Base-by-base conservation (phyloP, 352 stramenopile species). In the Plasmopara halstedii region DNA sequence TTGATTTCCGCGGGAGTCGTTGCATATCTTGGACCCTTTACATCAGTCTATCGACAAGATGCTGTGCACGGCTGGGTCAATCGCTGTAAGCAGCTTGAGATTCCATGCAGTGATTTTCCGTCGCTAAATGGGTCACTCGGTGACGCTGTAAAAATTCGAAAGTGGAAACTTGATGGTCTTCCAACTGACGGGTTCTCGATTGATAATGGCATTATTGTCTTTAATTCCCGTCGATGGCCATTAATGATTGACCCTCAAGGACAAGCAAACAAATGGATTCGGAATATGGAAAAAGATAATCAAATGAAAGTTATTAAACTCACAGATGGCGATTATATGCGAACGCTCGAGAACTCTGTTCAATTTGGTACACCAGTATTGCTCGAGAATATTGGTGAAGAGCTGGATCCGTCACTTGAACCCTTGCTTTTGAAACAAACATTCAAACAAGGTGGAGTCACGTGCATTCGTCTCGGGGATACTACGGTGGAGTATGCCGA, bases 201-300 rank as follows among this genome's bases (percentile, higher is more conserved):
- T 7, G 93, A 98, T 52, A 98, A 98, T 42, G 93, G 84, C 17
- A 97, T 98, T 45, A 82, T 97, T 14, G 73, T 97, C 9, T 97
- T 97, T 50, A 97, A 96, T 51, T 88, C 91, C 8, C 65, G 90
- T 11, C 78, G 93, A 10, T 98, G 93, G 93, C 93, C 93, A 8
- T 54, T 98, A 10, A 95, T 97, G 83, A 97, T 98, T 38, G 93
- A 98, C 41, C 93, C 93, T 1, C 91, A 97, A 40, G 88, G 89
- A 0, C 90, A 97, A 53, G 90, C 89, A 0, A 97, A 97, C 56
- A 96, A 97, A 59, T 98, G 93, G 93, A 94, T 98, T 34, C 83
- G 88, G 14, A 97, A 97, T 38, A 96, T 98, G 82, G 91, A 98
- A 49, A 79, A 83, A 31, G 71, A 88, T 4, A 83, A 83, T 27